A percentile compares a stretch with the other conserved stretches of the same genome.
Evolutionary conservation across 805 yeast species (phyloP).

Genomic region (Metschnikowia rubicola): DNA sequence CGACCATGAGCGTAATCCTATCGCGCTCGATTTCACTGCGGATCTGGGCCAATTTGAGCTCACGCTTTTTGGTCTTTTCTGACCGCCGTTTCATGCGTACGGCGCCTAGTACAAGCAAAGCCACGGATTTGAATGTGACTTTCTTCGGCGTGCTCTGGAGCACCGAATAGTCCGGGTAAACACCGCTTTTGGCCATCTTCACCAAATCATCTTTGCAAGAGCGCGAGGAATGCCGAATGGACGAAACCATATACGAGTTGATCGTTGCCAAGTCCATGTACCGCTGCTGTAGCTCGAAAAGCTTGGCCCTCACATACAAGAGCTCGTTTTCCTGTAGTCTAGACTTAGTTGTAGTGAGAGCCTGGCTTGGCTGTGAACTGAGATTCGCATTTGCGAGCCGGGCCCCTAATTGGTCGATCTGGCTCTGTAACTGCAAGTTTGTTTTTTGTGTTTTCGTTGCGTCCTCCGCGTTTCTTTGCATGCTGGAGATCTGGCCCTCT

Average conservation of each 20-base stretch:
- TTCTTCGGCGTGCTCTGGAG: constrained; percentile 17
- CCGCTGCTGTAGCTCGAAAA: constrained; percentile 40
- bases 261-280: constrained; percentile 34
- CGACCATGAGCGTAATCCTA: constrained; percentile 15
- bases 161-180: constrained; percentile 30
- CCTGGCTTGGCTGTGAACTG: constrained; percentile 10
- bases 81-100: constrained; percentile 32
- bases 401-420: constrained; percentile 28
- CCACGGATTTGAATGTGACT: constrained; percentile 31
- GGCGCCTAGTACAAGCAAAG: constrained; percentile 36
- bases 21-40: constrained; percentile 31
- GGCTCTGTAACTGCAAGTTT: constrained; percentile 20
- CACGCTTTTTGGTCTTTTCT: constrained; percentile 27
- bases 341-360: constrained; percentile 1
- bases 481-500: constrained; percentile 6
- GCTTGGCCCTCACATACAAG: constrained; percentile 45
- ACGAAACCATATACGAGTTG: constrained; percentile 30
- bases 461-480: constrained; percentile 10
- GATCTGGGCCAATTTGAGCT: constrained; percentile 24
- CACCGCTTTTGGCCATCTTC: constrained; percentile 29
- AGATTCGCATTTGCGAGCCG: constrained; percentile 23
- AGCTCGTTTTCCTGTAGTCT: constrained; percentile 37
- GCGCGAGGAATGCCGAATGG: constrained; percentile 28
- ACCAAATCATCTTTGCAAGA: constrained; percentile 26
- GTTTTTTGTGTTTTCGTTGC: constrained; percentile 7